phyloP scores from a whole-genome alignment of 2,329 filamentous ascomycete genomes.

The Diaporthe capsici region DNA sequence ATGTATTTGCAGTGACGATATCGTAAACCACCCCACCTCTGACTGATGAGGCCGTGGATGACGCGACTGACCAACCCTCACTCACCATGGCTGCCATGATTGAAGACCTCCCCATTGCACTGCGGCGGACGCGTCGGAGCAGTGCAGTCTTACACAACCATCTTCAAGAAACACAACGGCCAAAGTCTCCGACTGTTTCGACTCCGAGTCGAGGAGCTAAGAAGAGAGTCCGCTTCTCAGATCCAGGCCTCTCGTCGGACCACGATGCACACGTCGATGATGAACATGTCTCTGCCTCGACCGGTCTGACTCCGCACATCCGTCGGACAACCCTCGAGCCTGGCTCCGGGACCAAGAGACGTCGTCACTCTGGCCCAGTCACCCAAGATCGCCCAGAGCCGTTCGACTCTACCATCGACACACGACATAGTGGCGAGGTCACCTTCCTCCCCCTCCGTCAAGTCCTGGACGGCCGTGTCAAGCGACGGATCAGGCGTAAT shows the following conservation, averaged over 20 bases:
- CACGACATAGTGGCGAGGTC: conserved; percentile 54
- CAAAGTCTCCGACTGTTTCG: conserved; percentile 37
- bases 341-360: conserved; percentile 50
- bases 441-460: conserved; percentile 67
- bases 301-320: conserved; percentile 72
- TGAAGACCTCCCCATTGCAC: conserved; percentile 66
- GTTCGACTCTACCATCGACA: conserved; percentile 41
- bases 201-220: conserved; percentile 53
- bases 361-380: conserved; percentile 62
- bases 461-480: conserved; percentile 69
- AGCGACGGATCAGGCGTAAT: conserved; percentile 69
- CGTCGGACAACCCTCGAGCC: conserved; percentile 62
- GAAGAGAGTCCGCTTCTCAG: conserved; percentile 72
- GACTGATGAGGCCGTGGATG: background rate
- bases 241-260: conserved; percentile 61
- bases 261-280: conserved; percentile 45
- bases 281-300: conserved; percentile 50
- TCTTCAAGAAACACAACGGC: conserved; percentile 42
- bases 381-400: conserved; percentile 37
- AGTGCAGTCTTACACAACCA: conserved; percentile 45
- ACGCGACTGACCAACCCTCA: background rate
- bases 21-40: background rate
- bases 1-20: background rate
- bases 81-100: conserved; percentile 49
- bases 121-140: conserved; percentile 67